These are phyloP conservation scores for Fusarium xyrophilum DNA, from an alignment of 2,329 filamentous ascomycete species.

Conservation along the genomic window DNA sequence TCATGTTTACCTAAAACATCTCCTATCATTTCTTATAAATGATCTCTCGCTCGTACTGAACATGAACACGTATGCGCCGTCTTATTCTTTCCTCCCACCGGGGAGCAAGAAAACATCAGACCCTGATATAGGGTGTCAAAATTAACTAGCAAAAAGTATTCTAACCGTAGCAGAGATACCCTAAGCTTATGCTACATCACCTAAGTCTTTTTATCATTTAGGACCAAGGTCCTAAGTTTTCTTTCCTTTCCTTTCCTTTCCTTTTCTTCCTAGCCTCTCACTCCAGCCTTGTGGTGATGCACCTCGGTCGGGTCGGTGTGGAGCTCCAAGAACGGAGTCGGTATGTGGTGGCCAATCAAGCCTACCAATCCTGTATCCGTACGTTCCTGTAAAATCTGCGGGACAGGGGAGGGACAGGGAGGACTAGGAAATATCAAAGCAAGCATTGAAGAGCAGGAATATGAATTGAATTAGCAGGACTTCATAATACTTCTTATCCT, in stretches of 20 bases:
- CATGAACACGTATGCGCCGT: background rate
- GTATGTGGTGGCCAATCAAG: conserved; percentile 12
- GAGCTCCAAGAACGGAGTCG: background rate
- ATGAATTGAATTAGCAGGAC: too few species aligned
- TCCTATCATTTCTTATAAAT: background rate
- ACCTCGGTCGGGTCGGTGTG: background rate
- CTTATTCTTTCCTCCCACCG: conserved; percentile 6
- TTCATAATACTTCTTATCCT: too few species aligned
- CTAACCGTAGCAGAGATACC: background rate
- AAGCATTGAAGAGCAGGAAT: background rate
- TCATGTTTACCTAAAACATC: background rate
- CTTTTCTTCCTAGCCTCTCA: background rate
- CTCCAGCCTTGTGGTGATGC: conserved; percentile 34
- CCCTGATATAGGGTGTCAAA: background rate
- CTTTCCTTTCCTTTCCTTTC: background rate
- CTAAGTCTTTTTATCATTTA: background rate
- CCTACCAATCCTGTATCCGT: conserved; percentile 2
- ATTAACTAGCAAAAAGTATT: background rate
- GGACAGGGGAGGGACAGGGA: background rate
- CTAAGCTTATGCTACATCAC: background rate
- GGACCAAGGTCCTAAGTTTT: background rate
- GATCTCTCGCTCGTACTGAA: background rate
- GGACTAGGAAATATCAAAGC: background rate
- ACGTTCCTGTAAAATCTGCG: background rate
- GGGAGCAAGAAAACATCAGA: background rate